Evolutionary conservation across 345 rosid genomes (phyloP), one percentile per base, ranked within the genome.

Genomic region (Hevea brasiliensis): DNA sequence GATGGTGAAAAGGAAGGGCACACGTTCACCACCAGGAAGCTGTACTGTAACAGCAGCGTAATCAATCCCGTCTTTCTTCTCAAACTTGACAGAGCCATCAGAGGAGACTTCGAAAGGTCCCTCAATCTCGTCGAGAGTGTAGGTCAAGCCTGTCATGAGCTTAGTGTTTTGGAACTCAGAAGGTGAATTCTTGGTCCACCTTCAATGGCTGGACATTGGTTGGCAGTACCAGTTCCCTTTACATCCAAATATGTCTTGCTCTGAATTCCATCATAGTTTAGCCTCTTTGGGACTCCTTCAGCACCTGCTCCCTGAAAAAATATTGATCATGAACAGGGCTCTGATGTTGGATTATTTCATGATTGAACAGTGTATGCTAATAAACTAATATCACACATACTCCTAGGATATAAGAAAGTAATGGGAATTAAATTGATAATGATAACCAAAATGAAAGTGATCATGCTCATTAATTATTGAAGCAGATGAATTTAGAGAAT

Each of bases 131-230:
- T 94, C 97, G 7, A 92, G 97, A 9, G 97, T 94, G 85, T 94
- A 94, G 75, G 98, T 94, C 40, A 94, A 86, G 20, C 97, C 95
- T 61, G 98, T 94, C 98, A 92, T 94, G 84, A 94, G 98, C 85
- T 90, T 94, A 72, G 97, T 94, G 58, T 88, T 81, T 73, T 94
- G 97, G 91, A 94, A 94, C 23, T 90, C 98, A 0, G 97, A 87
- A 1, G 98, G 91, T 24, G 97, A 63, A 44, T 90, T 94, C 85
- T 92, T 94, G 91, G 13, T 48, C 98, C 98, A 4, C 98, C 97
- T 0, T 86, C 97, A 12, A 94, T 81, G 57, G 88, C 84, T 47
- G 97, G 97, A 82, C 98, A 92, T 50, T 94, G 97, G 88, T 92
- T 92, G 0, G 97, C 98, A 0, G 98, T 92, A 70, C 98, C 98